These are phyloP conservation scores for Baorangia bicolor DNA, from an alignment of 768 basidiomycete species.

Conservation along the genomic window DNA sequence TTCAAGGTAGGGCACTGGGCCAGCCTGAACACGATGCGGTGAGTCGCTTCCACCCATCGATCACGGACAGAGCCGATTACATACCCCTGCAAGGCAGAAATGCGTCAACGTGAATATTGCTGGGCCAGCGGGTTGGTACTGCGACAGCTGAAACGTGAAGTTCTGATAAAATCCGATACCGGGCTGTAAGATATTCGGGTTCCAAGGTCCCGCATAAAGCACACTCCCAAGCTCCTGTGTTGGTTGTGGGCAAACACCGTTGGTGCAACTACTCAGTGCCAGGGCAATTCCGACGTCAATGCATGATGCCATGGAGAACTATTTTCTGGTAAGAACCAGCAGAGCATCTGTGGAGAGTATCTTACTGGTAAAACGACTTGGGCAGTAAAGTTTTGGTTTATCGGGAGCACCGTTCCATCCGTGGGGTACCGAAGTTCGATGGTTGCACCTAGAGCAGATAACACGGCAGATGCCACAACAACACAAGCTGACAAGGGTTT, in stretches of 20 bases:
- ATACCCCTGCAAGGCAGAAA: constrained; percentile 16
- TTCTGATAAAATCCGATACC: constrained; percentile 20
- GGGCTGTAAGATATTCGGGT: not conserved
- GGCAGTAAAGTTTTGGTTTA: constrained; percentile 13
- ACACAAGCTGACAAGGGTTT: not conserved
- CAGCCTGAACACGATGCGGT: constrained; percentile 8
- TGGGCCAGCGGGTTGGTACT: constrained; percentile 10
- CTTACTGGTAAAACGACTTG: constrained; percentile 20
- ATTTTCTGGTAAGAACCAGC: not conserved
- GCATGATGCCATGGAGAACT: constrained; percentile 19
- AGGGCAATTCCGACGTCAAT: constrained; percentile 22
- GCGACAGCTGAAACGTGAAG: constrained; percentile 13
- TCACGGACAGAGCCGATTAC: not conserved
- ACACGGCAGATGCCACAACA: not conserved
- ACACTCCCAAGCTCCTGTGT: constrained; percentile 14
- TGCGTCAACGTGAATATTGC: constrained; percentile 21
- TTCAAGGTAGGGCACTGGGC: constrained; percentile 19
- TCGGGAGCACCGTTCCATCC: constrained; percentile 17
- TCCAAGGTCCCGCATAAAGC: constrained; percentile 22
- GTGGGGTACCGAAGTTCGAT: constrained; percentile 22
- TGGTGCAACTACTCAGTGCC: constrained; percentile 14
- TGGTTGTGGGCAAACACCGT: constrained; percentile 17
- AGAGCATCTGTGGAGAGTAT: not conserved
- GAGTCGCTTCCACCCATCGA: not conserved
- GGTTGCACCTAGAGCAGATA: constrained; percentile 13